Base-by-base conservation (phyloP, 2,329 filamentous ascomycete species). In the Neonectria coccinea region DNA sequence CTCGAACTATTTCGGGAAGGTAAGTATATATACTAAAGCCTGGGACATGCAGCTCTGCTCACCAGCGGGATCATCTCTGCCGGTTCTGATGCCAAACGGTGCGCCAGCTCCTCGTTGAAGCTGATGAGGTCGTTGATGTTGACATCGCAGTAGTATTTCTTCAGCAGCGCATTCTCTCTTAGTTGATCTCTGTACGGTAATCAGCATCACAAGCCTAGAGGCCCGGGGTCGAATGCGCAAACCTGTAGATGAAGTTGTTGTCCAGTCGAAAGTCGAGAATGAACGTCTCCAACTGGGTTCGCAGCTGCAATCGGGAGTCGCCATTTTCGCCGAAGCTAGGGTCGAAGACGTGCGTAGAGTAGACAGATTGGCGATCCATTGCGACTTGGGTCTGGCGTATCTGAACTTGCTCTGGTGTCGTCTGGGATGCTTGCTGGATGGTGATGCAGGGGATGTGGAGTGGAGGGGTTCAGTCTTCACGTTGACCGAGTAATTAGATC, bases 51-150 rank as follows among this genome's bases (percentile, higher is more conserved):
- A 33, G 36, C 8, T 6, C 14, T 59, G 12, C 88, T 66, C 82
- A 97, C 94, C 58, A 98, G 83, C 65, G 96, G 95, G 64, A 99
- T 96, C 60, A 97, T 92, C 62, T 98, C 94, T 50, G 91, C 91
- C 4, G 96, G 97, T 76, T 97, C 93, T 53, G 92, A 96, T 20
- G 91, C 92, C 67, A 99, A 85, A 76, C 91, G 90, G 79, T 98
- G 93, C 29, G 95, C 96, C 65, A 99, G 86, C 78, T 97, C 94
- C 80, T 98, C 95, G 76, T 97, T 96, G 82, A 94, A 98, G 66
- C 92, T 96, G 78, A 98, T 98, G 64, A 99, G 83, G 78, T 99
- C 95, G 67, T 92, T 93, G 73, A 99, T 93, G 78, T 99, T 94
- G 77, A 99, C 88, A 78, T 99, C 95, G 83, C 96, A 97, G 79